These are phyloP conservation scores for Arachnopeziza araneosa DNA, from an alignment of 2,329 filamentous ascomycete species.

Conservation along the genomic window DNA sequence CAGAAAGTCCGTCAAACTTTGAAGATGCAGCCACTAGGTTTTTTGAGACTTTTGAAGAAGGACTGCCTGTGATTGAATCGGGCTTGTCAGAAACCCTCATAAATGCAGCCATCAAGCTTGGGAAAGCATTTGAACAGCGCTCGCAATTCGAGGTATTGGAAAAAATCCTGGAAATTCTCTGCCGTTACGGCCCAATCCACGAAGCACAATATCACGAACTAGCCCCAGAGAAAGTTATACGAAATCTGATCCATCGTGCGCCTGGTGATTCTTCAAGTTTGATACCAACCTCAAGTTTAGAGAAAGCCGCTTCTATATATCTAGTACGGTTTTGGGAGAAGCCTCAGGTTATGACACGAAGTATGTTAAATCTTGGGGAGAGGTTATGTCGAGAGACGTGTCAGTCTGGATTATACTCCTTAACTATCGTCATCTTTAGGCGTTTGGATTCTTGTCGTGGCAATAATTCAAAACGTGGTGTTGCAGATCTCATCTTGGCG, in stretches of 20 bases:
- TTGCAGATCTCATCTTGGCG: slow-evolving; percentile 18
- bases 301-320: slow-evolving; percentile 23
- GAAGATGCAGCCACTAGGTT: slow-evolving; percentile 19
- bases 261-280: background rate
- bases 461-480: background rate
- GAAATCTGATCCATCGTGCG: slow-evolving; percentile 7
- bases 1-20: slow-evolving; percentile 8
- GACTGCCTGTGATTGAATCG: slow-evolving; percentile 6
- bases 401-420: background rate
- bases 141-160: slow-evolving; percentile 11
- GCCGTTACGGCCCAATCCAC: slow-evolving; percentile 13
- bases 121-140: slow-evolving; percentile 9
- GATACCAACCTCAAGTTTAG: slow-evolving; percentile 4
- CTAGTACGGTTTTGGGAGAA: slow-evolving; percentile 20
- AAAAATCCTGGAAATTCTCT: slow-evolving; percentile 19
- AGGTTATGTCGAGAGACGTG: background rate
- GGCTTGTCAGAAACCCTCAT: slow-evolving; percentile 12
- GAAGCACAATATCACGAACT: slow-evolving; percentile 19
- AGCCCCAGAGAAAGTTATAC: slow-evolving; percentile 15
- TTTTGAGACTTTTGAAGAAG: slow-evolving; percentile 22
- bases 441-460: slow-evolving; percentile 12
- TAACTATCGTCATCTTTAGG: slow-evolving; percentile 12
- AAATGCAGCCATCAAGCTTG: slow-evolving; percentile 15
- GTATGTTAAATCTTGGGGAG: background rate
- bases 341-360: slow-evolving; percentile 7